A percentile compares a stretch with the other conserved stretches of the same genome.
Evolutionary conservation across 805 yeast genomes (phyloP).

Genomic region (Sungouiozyma ichnusensis): DNA sequence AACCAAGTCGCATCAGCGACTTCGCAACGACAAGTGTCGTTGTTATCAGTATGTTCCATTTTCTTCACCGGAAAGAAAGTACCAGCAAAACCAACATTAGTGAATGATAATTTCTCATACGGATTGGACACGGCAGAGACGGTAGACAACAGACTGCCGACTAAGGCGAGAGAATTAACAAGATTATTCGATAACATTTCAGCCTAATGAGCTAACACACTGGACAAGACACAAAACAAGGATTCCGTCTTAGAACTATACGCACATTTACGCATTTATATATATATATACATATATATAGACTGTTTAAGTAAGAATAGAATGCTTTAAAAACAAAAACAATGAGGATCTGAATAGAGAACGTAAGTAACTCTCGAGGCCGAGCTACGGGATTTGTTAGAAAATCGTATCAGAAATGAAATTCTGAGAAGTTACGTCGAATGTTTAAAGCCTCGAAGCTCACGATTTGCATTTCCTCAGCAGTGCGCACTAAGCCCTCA

Average conservation of each 20-base stretch:
- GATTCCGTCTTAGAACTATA: too few species aligned
- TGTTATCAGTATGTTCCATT: slow-evolving; percentile 14
- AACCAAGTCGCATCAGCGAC: slow-evolving; percentile 21
- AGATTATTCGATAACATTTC: neutral
- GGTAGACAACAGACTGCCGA: neutral
- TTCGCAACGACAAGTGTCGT: slow-evolving; percentile 23
- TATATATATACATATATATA: too few species aligned
- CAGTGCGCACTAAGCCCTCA: neutral
- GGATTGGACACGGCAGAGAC: slow-evolving; percentile 8
- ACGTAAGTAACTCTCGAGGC: neutral
- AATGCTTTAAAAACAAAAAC: neutral
- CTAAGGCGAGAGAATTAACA: neutral
- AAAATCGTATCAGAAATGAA: too few species aligned
- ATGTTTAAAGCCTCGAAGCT: neutral
- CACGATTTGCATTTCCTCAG: neutral
- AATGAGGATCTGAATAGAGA: neutral
- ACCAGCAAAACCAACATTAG: slow-evolving; percentile 28
- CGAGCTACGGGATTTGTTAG: too few species aligned
- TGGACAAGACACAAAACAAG: too few species aligned
- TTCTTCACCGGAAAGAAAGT: slow-evolving; percentile 23
- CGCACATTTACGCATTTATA: neutral
- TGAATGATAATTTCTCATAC: slow-evolving; percentile 17
- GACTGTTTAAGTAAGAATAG: neutral
- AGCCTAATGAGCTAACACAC: neutral
- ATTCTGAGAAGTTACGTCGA: neutral